A percentile compares a stretch with the other conserved stretches of the same genome.
phyloP scores from a whole-genome alignment of 2,329 filamentous ascomycete species.

The Ophiocordyceps camponoti-rufipedis region DNA sequence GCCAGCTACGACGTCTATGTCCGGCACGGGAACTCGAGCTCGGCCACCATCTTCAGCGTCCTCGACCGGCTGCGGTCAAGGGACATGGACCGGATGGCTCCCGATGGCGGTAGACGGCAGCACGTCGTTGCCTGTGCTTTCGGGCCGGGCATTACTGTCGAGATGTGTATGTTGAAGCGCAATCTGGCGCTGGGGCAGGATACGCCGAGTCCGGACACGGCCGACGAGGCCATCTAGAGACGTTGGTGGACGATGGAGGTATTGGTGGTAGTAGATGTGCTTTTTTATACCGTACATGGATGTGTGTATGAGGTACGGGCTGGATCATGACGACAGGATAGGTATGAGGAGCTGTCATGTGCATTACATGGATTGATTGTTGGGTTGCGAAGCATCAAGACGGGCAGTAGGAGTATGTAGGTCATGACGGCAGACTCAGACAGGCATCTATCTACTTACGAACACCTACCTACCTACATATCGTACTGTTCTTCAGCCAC shows the following conservation, averaged over 20 bases:
- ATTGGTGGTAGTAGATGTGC: too few species aligned
- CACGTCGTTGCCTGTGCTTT: constrained; percentile 51
- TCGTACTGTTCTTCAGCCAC: too few species aligned
- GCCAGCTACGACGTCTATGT: constrained; percentile 55
- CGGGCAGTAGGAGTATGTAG: too few species aligned
- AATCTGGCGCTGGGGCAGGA: not conserved
- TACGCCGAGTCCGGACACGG: not conserved
- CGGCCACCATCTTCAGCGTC: constrained; percentile 51
- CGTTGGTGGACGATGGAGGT: not conserved
- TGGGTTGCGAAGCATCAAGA: not conserved
- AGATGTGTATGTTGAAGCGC: constrained; percentile 48
- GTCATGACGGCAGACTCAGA: not conserved
- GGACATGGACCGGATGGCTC: constrained; percentile 34
- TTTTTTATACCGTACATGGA: too few species aligned
- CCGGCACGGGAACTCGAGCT: constrained; percentile 50
- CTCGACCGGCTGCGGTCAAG: constrained; percentile 40
- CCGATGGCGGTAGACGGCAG: constrained; percentile 26
- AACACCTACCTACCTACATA: too few species aligned
- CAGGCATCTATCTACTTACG: too few species aligned
- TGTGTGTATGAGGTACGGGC: too few species aligned
- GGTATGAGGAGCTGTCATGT: too few species aligned
- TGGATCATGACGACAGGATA: too few species aligned
- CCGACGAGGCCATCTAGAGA: not conserved
- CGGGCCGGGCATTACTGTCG: constrained; percentile 48
- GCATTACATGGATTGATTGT: too few species aligned